These are phyloP conservation scores for Eutrema yunnanense DNA, from an alignment of 345 rosid species.

Conservation along the genomic window DNA sequence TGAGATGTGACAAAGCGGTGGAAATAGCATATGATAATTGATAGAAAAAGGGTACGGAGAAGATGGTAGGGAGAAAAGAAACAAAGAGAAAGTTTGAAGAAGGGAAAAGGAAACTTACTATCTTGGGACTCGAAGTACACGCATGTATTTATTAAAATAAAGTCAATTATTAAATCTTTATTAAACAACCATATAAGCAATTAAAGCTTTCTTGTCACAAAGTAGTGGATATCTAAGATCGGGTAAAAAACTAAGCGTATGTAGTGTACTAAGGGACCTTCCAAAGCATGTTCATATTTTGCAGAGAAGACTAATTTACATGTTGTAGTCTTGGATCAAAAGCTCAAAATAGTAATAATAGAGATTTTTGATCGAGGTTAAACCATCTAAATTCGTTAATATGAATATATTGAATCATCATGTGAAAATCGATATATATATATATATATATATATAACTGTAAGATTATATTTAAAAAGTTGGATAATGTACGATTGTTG, in stretches of 20 bases:
- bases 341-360: not conserved
- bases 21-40: constrained; percentile 23
- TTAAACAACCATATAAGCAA: not conserved
- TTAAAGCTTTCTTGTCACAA: not conserved
- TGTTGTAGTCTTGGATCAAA: not conserved
- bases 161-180: constrained; percentile 12
- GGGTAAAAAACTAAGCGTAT: not conserved
- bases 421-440: not conserved
- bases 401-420: not conserved
- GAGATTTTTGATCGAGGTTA: too few species aligned
- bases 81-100: constrained; percentile 24
- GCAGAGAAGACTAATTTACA: not conserved
- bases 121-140: constrained; percentile 48
- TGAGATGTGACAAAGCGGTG: constrained; percentile 46
- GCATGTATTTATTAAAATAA: constrained; percentile 10
- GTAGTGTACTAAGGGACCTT: not conserved
- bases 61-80: constrained; percentile 19
- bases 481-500: not conserved
- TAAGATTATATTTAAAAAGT: not conserved
- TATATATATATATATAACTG: not conserved
- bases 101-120: constrained; percentile 25
- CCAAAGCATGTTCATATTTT: not conserved
- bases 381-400: not conserved
- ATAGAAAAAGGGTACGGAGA: constrained; percentile 27
- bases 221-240: not conserved